A percentile compares a stretch with the other conserved stretches of the same genome.
phyloP scores from a whole-genome alignment of 139 green algal genomes.

The Klebsormidium nitens region DNA sequence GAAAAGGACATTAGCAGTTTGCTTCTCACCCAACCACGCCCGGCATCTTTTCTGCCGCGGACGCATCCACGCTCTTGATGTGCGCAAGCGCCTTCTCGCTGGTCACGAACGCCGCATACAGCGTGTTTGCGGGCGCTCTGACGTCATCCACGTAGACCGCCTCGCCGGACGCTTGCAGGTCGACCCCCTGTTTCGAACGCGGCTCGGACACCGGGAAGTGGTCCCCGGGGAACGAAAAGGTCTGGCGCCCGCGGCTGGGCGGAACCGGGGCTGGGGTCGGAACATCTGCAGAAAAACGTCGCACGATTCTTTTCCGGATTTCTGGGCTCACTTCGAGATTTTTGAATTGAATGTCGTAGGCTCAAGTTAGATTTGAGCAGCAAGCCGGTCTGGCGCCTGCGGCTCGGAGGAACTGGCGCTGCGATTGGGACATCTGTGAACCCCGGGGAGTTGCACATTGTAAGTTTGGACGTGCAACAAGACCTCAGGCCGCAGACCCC shows the following conservation, averaged over 20 bases:
- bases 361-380: no score
- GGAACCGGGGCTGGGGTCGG: no score
- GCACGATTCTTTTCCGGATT: no score
- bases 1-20: conserved; percentile 1
- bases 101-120: conserved; percentile 53
- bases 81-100: conserved; percentile 26
- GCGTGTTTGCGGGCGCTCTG: conserved; percentile 16
- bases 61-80: conserved; percentile 39
- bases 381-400: no score
- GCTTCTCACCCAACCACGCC: conserved; percentile 48
- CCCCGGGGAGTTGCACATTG: no score
- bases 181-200: not conserved
- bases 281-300: no score
- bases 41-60: conserved; percentile 10
- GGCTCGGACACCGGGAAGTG: conserved; percentile 12
- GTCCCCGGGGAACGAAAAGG: conserved; percentile 6
- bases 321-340: no score
- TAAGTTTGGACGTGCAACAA: no score
- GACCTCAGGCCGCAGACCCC: no score
- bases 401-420: no score
- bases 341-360: no score
- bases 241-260: conserved; percentile 16
- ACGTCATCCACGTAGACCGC: conserved; percentile 58
- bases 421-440: no score
- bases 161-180: conserved; percentile 41